Percentiles rank a stretch among this genome's conserved stretches.
These are phyloP conservation scores for Trichosporon sp. DNA, from an alignment of 1,284 basidiomycete species.

Conservation along the genomic window DNA sequence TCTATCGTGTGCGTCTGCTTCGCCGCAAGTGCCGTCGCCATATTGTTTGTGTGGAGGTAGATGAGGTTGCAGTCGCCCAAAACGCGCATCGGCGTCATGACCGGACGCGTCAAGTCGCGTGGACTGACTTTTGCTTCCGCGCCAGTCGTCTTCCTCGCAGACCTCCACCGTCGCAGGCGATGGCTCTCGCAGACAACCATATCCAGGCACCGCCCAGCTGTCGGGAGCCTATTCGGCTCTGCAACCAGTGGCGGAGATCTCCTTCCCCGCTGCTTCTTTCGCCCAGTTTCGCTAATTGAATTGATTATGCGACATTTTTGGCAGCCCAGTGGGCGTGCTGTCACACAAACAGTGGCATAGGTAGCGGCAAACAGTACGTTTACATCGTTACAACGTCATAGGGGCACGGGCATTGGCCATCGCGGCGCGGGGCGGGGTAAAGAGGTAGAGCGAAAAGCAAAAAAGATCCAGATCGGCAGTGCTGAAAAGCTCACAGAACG, in stretches of 20 bases:
- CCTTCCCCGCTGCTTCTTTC: background rate
- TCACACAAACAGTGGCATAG: background rate
- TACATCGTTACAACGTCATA: slow-evolving; percentile 1
- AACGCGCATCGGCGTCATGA: slow-evolving; percentile 9
- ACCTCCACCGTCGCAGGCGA: too few relatives aligned
- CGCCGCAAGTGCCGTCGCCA: slow-evolving; percentile 6
- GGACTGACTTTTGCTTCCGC: background rate
- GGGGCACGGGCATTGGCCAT: background rate
- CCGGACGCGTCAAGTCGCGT: slow-evolving; percentile 11
- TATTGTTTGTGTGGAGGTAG: background rate
- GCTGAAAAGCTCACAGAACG: too few relatives aligned
- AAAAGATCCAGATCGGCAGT: background rate
- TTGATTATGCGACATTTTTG: background rate
- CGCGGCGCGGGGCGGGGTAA: background rate
- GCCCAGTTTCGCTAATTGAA: background rate
- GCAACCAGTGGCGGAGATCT: background rate
- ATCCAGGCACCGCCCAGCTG: background rate
- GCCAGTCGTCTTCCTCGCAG: background rate
- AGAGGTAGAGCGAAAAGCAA: background rate
- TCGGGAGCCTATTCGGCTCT: background rate
- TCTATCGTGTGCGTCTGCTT: slow-evolving; percentile 40
- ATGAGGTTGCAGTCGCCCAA: background rate
- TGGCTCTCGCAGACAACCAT: too few relatives aligned
- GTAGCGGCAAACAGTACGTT: background rate
- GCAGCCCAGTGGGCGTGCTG: background rate